Percentiles rank a stretch among this genome's conserved stretches.
Evolutionary conservation across 352 stramenopile genomes (phyloP).

Genomic region (Phytophthora constricta): DNA sequence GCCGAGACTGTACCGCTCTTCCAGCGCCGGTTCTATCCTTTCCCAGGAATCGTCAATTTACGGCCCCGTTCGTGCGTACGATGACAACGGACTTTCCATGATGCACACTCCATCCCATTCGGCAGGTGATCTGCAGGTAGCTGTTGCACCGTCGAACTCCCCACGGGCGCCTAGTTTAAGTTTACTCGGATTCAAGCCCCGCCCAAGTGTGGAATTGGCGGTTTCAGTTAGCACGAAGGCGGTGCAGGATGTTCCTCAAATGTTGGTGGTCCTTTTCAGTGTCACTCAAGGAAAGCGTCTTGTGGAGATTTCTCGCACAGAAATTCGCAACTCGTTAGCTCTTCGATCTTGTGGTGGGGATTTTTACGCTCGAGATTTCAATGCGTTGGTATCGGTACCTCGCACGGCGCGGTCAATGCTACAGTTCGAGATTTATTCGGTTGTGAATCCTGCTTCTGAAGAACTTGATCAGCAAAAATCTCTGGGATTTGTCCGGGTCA

Average conservation of each 20-base stretch:
- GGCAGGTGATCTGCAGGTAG: slow-evolving; percentile 18
- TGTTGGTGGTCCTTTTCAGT: slow-evolving; percentile 75
- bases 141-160: slow-evolving; percentile 17
- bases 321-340: slow-evolving; percentile 75
- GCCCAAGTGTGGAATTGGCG: slow-evolving; percentile 69
- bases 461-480: slow-evolving; percentile 62
- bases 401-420: slow-evolving; percentile 68
- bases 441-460: slow-evolving; percentile 68
- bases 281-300: slow-evolving; percentile 55
- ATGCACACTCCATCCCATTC: slow-evolving; percentile 40
- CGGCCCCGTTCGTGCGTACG: slow-evolving; percentile 39
- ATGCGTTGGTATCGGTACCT: slow-evolving; percentile 70
- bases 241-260: slow-evolving; percentile 68
- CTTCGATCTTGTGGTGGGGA: slow-evolving; percentile 75
- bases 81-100: slow-evolving; percentile 52
- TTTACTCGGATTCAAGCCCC: slow-evolving; percentile 67
- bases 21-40: slow-evolving; percentile 74
- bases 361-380: slow-evolving; percentile 84
- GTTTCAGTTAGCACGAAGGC: slow-evolving; percentile 81
- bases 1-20: slow-evolving; percentile 55
- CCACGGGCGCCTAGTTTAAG: slow-evolving; percentile 68
- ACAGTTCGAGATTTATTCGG: slow-evolving; percentile 82
- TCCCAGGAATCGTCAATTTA: slow-evolving; percentile 39
- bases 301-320: slow-evolving; percentile 75
- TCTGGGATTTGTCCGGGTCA: slow-evolving; percentile 79